phyloP scores from a whole-genome alignment of 257 asterid species.

The Haberlea rhodopensis region DNA sequence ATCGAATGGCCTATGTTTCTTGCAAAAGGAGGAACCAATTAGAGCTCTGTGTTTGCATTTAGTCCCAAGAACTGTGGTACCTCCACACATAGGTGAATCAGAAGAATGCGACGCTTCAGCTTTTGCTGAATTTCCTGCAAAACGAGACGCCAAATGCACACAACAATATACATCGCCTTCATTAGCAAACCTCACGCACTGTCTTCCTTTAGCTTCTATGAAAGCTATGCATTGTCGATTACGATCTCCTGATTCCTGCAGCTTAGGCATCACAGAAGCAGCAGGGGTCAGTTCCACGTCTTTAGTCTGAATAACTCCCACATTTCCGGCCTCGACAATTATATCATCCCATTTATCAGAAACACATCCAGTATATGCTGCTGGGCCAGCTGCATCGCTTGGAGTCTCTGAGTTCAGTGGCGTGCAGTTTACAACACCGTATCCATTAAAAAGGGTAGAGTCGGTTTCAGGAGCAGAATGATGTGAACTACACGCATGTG shows the following conservation, averaged over 20 bases:
- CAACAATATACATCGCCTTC: slow-evolving; percentile 93
- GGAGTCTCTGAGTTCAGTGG: slow-evolving; percentile 46
- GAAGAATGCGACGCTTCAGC: slow-evolving; percentile 40
- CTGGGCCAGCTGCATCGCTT: slow-evolving; percentile 32
- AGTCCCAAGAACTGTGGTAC: slow-evolving; percentile 94
- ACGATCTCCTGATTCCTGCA: slow-evolving; percentile 48
- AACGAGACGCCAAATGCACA: slow-evolving; percentile 84
- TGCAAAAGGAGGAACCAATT: slow-evolving; percentile 81
- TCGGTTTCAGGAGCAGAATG: slow-evolving; percentile 52
- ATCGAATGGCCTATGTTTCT: slow-evolving; percentile 84
- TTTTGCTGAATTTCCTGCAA: slow-evolving; percentile 51
- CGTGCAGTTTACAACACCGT: slow-evolving; percentile 32
- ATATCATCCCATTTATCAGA: slow-evolving; percentile 66
- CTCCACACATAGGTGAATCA: slow-evolving; percentile 89
- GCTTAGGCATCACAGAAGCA: slow-evolving; percentile 37
- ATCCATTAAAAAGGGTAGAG: slow-evolving; percentile 44
- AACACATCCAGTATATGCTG: slow-evolving; percentile 39
- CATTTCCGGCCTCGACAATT: slow-evolving; percentile 59
- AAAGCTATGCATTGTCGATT: slow-evolving; percentile 82
- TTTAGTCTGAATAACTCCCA: slow-evolving; percentile 40
- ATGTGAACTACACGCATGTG: slow-evolving; percentile 55
- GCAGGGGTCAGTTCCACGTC: slow-evolving; percentile 52
- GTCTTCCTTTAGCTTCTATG: slow-evolving; percentile 92
- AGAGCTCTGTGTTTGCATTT: slow-evolving; percentile 95
- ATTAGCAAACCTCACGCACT: slow-evolving; percentile 87